Evolutionary conservation across 441 rosid species (phyloP), one percentile per base, ranked within the genome.

Genomic region (Syzygium malaccense): DNA sequence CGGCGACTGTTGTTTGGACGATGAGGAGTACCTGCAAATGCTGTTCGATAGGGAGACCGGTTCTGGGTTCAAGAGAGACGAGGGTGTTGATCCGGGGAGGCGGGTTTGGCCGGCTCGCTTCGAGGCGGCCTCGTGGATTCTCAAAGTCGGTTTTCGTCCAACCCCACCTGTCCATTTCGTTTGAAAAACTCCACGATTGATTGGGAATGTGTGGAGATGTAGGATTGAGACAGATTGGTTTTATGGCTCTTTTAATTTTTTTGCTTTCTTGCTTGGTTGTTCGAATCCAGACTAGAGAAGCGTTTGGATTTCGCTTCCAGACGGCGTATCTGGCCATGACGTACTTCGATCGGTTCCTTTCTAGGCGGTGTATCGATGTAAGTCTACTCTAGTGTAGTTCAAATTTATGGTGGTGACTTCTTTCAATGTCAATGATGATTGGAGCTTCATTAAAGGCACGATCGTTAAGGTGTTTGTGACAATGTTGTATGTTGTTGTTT

Each of bases 261-360:
- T 85, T 37, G 64, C 7, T 54, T 78, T 86, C 87, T 83, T 25
- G 79, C 51, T 12, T 62, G 75, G 57, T 32, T 71, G 51, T 71
- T 90, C 66, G 56, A 90, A 86, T 90, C 68, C 94, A 95, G 96
- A 92, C 88, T 7, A 92, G 93, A 88, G 90, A 87, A 87, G 37
- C 19, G 7, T 91, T 91, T 51, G 94, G 95, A 45, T 93, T 93
- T 86, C 92, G 85, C 28, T 92, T 90, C 88, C 92, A 91, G 88
- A 95, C 95, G 17, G 94, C 92, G 85, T 95, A 91, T 55, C 55
- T 94, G 75, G 92, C 98, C 4, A 88, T 95, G 57, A 88, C 90
- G 60, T 95, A 93, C 90, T 93, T 95, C 51, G 98, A 95, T 91
- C 94, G 90, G 57, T 95, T 92, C 91, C 92, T 95, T 85, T 91